Conservation (phyloP, 129 eudicot genomes). For the Kitagawia praeruptora region DNA sequence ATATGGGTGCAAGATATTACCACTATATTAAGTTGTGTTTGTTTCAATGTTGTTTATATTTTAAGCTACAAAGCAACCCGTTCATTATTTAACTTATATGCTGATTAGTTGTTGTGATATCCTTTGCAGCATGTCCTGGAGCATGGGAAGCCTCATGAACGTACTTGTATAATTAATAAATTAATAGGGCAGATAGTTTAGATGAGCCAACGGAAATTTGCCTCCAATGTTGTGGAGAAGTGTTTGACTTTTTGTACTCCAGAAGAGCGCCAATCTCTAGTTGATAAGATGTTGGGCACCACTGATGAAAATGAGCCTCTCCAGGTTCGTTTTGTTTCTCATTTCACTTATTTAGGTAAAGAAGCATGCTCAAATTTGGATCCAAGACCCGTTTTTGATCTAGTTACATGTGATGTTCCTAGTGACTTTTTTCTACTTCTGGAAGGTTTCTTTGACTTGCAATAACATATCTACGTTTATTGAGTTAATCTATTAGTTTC, state of each 20-base stretch:
- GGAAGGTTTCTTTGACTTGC: background rate
- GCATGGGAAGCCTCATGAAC: slow-evolving; percentile 86
- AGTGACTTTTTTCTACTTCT: background rate
- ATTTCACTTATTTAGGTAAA: background rate
- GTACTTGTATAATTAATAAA: slow-evolving; percentile 59
- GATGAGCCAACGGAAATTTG: slow-evolving; percentile 97
- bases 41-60: background rate
- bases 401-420: background rate
- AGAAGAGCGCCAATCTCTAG: slow-evolving; percentile 66
- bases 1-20: background rate
- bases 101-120: background rate
- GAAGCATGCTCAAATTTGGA: background rate
- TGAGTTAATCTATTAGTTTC: background rate
- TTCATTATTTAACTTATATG: background rate
- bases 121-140: slow-evolving; percentile 75
- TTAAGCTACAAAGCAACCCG: background rate
- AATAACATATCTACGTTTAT: background rate
- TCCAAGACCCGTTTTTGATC: background rate
- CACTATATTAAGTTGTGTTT: background rate
- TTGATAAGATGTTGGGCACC: slow-evolving; percentile 86
- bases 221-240: slow-evolving; percentile 92
- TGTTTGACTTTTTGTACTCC: slow-evolving; percentile 83
- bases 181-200: slow-evolving; percentile 77
- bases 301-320: slow-evolving; percentile 96
- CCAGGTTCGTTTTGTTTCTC: slow-evolving; percentile 44